A percentile compares a stretch with the other conserved stretches of the same genome.
Evolutionary conservation across 495 filamentous ascomycete genomes (phyloP).

Genomic region (Penicillium antarcticum): DNA sequence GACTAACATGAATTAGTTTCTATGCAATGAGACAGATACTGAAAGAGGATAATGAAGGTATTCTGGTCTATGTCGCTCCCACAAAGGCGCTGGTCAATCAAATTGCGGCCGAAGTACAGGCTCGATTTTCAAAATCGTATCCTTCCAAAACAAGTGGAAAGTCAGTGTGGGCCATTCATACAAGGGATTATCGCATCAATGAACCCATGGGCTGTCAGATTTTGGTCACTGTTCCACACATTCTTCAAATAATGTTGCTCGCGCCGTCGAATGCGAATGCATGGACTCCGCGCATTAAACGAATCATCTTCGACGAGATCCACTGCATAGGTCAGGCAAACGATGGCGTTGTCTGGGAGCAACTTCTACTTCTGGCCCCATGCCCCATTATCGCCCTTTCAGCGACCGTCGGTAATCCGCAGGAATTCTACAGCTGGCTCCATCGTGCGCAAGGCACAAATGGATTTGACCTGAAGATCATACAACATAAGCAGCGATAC

Average conservation of each 20-base stretch:
- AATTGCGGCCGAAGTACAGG: slow-evolving; percentile 71
- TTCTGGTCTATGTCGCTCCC: slow-evolving; percentile 75
- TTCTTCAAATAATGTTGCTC: slow-evolving; percentile 76
- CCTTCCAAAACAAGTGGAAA: slow-evolving; percentile 49
- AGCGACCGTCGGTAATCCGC: slow-evolving; percentile 74
- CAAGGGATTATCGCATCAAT: slow-evolving; percentile 68
- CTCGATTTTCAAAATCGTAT: slow-evolving; percentile 62
- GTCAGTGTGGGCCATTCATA: slow-evolving; percentile 78
- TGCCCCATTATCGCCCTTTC: slow-evolving; percentile 80
- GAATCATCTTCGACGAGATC: slow-evolving; percentile 84
- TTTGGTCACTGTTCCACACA: slow-evolving; percentile 72
- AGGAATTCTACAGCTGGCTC: slow-evolving; percentile 68
- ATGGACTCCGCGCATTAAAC: slow-evolving; percentile 62
- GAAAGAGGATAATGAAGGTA: slow-evolving; percentile 58
- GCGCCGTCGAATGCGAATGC: slow-evolving; percentile 62
- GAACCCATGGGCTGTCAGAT: slow-evolving; percentile 69
- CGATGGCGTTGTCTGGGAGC: slow-evolving; percentile 79
- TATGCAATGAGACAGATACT: slow-evolving; percentile 79
- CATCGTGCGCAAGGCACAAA: slow-evolving; percentile 52
- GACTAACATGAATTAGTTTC: slow-evolving; percentile 41
- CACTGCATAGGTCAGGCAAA: slow-evolving; percentile 76
- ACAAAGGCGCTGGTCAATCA: slow-evolving; percentile 84
- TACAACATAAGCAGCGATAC: slow-evolving; percentile 63
- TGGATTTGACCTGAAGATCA: slow-evolving; percentile 58
- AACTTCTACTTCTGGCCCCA: slow-evolving; percentile 67